phyloP scores from a whole-genome alignment of 2,329 filamentous ascomycete genomes.

The Phaeosphaeriaceae sp. region DNA sequence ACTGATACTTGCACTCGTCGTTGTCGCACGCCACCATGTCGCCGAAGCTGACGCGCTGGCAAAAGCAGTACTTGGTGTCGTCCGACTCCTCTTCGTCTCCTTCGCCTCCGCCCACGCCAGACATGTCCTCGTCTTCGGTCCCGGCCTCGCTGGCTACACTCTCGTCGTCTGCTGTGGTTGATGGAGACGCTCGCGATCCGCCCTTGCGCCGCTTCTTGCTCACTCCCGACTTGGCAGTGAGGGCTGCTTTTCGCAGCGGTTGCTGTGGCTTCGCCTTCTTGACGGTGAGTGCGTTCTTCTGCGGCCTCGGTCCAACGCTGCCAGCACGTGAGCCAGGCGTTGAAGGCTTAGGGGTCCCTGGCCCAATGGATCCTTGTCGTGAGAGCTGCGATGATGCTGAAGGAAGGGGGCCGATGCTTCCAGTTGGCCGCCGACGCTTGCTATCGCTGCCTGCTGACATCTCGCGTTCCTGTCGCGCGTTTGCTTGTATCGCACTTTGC shows the following conservation, averaged over 20 bases:
- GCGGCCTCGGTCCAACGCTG: conserved; percentile 61
- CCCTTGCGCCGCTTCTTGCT: conserved; percentile 49
- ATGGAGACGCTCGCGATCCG: conserved; percentile 49
- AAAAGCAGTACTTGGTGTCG: conserved; percentile 80
- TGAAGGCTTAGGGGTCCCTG: conserved; percentile 66
- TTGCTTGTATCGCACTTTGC: conserved; percentile 41
- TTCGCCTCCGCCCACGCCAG: conserved; percentile 49
- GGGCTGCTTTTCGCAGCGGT: conserved; percentile 45
- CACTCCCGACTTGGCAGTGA: conserved; percentile 43
- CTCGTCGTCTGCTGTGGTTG: conserved; percentile 59
- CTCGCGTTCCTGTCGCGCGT: conserved; percentile 56
- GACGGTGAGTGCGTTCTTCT: conserved; percentile 55
- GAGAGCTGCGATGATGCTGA: conserved; percentile 61
- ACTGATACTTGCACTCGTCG: conserved; percentile 79
- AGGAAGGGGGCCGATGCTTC: conserved; percentile 60
- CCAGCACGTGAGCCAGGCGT: conserved; percentile 65
- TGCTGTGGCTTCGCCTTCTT: conserved; percentile 65
- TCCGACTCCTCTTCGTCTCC: conserved; percentile 72
- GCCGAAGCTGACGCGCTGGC: conserved; percentile 82
- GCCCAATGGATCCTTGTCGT: conserved; percentile 67
- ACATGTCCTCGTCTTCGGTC: conserved; percentile 60
- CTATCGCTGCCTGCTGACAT: conserved; percentile 61
- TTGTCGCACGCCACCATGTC: conserved; percentile 93
- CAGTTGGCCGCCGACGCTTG: conserved; percentile 66
- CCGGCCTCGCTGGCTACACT: conserved; percentile 57